Evolutionary conservation across 305 asterid genomes (phyloP).

Genomic region (Fraxinus dipetala): DNA sequence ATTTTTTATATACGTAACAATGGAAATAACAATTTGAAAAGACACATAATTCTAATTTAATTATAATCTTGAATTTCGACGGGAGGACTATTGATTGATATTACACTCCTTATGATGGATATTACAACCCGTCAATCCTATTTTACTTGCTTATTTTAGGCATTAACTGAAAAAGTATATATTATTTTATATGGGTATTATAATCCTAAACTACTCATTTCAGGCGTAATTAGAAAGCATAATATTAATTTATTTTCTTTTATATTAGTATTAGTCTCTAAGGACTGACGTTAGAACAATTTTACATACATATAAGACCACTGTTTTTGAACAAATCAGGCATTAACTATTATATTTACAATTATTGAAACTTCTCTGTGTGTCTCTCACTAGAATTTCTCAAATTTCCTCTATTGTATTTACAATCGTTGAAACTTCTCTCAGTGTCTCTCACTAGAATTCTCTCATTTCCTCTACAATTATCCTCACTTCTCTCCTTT

Average conservation of each 20-base stretch:
- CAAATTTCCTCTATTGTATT: background rate
- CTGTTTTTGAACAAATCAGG: background rate
- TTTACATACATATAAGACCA: background rate
- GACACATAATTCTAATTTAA: background rate
- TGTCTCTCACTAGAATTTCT: background rate
- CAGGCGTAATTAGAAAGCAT: background rate
- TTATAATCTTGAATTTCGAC: conserved; percentile 11
- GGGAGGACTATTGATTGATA: conserved; percentile 4
- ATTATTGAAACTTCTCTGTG: background rate
- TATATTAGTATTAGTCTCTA: background rate
- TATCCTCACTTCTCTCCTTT: background rate
- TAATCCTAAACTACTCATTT: background rate
- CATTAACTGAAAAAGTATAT: background rate
- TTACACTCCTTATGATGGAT: background rate
- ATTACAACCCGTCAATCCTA: background rate
- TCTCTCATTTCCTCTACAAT: background rate
- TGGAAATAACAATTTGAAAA: conserved; percentile 13
- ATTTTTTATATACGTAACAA: conserved; percentile 5
- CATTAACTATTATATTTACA: background rate
- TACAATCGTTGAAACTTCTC: background rate
- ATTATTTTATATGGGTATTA: background rate
- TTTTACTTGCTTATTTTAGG: background rate
- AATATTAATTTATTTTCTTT: background rate
- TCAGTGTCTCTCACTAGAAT: background rate
- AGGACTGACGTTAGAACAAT: background rate